These are phyloP conservation scores for Stenogyne calaminthoides DNA, from an alignment of 305 asterid species.

Conservation along the genomic window DNA sequence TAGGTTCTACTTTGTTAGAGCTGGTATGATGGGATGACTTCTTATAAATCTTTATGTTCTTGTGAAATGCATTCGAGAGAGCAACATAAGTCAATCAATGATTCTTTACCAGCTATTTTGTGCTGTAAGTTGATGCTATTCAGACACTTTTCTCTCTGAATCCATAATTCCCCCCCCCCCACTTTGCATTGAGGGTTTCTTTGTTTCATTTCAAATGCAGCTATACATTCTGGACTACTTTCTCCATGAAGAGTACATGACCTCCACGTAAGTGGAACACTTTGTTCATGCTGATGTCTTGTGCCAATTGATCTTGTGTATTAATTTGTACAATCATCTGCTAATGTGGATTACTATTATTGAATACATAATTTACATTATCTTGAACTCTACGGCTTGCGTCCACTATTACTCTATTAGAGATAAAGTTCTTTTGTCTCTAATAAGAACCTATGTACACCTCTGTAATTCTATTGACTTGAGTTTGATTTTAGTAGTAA, in stretches of 20 bases:
- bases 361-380: not conserved
- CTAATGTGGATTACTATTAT: not conserved
- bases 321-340: slow-evolving; percentile 3
- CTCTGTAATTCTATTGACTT: slow-evolving; percentile 6
- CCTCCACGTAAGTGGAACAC: slow-evolving; percentile 84
- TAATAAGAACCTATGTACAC: not conserved
- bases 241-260: slow-evolving; percentile 89
- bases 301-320: slow-evolving; percentile 10
- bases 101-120: slow-evolving; percentile 88
- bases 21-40: slow-evolving; percentile 99
- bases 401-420: not conserved
- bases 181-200: slow-evolving; percentile 3
- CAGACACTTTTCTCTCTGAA: slow-evolving; percentile 13
- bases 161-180: slow-evolving; percentile 16
- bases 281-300: slow-evolving; percentile 23
- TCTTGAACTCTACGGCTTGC: slow-evolving; percentile 9
- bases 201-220: slow-evolving; percentile 46
- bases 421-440: slow-evolving; percentile 9
- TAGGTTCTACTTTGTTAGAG: slow-evolving; percentile 97
- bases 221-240: slow-evolving; percentile 90
- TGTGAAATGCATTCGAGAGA: slow-evolving; percentile 66
- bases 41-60: slow-evolving; percentile 93
- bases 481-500: slow-evolving; percentile 20
- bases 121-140: slow-evolving; percentile 50
- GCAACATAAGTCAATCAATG: slow-evolving; percentile 71